Evolutionary conservation across 257 asterid genomes (phyloP).

Genomic region (Penstemon davidsonii): DNA sequence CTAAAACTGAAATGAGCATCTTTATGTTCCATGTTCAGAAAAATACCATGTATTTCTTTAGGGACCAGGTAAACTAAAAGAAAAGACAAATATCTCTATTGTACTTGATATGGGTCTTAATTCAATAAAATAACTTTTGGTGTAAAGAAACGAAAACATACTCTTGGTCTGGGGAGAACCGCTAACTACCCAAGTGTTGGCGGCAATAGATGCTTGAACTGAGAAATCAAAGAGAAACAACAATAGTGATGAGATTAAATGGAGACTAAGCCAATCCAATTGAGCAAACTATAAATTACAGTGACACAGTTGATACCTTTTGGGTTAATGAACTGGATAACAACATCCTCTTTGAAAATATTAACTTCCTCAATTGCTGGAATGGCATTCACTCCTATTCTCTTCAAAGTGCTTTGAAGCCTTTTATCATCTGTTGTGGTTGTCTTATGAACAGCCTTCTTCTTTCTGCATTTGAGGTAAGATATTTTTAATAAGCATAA

Average conservation of each 20-base stretch:
- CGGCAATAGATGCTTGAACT: conserved; percentile 77
- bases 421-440: conserved; percentile 74
- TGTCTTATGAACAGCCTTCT: conserved; percentile 79
- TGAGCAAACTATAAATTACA: neutral
- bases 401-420: conserved; percentile 72
- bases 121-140: neutral
- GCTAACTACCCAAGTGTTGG: conserved; percentile 79
- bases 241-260: neutral
- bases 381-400: conserved; percentile 71
- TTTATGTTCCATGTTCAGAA: neutral
- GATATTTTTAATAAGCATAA: neutral
- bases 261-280: neutral
- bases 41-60: neutral
- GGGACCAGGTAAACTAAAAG: neutral
- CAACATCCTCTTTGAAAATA: conserved; percentile 74
- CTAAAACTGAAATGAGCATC: neutral
- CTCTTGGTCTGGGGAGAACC: conserved; percentile 80
- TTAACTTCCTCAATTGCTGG: conserved; percentile 76
- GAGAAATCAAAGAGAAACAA: conserved; percentile 17
- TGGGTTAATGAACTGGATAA: conserved; percentile 64
- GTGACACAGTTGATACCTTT: conserved; percentile 39
- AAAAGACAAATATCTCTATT: neutral
- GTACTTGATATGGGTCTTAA: neutral
- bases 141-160: conserved; percentile 31
- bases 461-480: conserved; percentile 45